These are phyloP conservation scores for Fraxinus sp. DNA, from an alignment of 305 asterid species.

Conservation along the genomic window DNA sequence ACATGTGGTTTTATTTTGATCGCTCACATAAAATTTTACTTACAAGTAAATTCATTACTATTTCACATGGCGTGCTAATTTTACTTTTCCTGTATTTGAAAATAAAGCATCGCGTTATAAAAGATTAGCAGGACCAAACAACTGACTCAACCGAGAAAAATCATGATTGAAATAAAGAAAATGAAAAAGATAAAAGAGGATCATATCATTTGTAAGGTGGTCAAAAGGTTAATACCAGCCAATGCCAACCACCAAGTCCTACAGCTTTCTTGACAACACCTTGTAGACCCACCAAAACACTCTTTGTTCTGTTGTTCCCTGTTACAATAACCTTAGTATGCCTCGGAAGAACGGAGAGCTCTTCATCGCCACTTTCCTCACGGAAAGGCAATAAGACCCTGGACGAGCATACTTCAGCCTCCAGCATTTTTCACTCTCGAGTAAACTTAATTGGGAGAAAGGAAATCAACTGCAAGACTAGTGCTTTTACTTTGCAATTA, in stretches of 20 bases:
- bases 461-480: slow-evolving; percentile 8
- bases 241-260: slow-evolving; percentile 99
- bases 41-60: neutral
- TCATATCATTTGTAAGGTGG: slow-evolving; percentile 5
- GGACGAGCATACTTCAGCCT: slow-evolving; percentile 57
- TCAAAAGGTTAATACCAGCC: slow-evolving; percentile 63
- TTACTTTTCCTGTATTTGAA: neutral
- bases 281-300: slow-evolving; percentile 91
- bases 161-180: neutral
- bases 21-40: neutral
- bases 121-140: neutral
- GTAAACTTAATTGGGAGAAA: slow-evolving; percentile 22
- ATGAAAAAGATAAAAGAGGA: neutral
- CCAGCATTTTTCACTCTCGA: slow-evolving; percentile 53
- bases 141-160: neutral
- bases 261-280: slow-evolving; percentile 98
- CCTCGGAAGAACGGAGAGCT: slow-evolving; percentile 87
- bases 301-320: slow-evolving; percentile 93
- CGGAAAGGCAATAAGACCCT: slow-evolving; percentile 67
- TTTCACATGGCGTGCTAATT: neutral
- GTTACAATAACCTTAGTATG: slow-evolving; percentile 94
- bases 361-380: slow-evolving; percentile 88
- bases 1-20: neutral
- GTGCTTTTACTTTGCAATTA: slow-evolving; percentile 10
- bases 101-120: neutral